Evolutionary conservation across 805 yeast species (phyloP).

Genomic region (Ogataea glucozyma): DNA sequence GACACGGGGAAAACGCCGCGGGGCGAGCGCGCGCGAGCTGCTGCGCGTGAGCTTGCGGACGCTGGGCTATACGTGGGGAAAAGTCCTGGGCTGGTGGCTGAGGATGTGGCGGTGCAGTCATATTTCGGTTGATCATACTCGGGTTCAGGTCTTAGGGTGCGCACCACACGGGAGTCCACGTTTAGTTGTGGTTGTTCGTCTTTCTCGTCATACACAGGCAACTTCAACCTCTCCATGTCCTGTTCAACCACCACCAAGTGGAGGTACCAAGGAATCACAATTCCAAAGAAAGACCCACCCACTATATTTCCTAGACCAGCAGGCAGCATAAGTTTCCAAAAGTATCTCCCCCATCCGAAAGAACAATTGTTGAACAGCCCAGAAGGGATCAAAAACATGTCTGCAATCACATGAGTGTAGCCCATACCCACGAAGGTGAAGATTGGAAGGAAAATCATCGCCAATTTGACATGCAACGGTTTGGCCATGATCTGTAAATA

Average conservation of each 20-base stretch:
- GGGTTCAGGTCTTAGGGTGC: constrained; percentile 34
- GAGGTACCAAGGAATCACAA: constrained; percentile 68
- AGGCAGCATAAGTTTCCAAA: constrained; percentile 74
- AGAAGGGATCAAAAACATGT: constrained; percentile 67
- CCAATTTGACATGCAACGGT: constrained; percentile 73
- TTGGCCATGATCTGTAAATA: constrained; percentile 77
- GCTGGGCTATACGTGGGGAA: not conserved
- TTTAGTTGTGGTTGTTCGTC: constrained; percentile 82
- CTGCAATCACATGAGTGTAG: constrained; percentile 80
- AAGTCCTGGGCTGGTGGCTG: not conserved
- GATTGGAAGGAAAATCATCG: constrained; percentile 65
- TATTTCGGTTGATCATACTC: too few species aligned
- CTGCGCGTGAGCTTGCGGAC: constrained; percentile 1
- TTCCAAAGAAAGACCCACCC: constrained; percentile 73
- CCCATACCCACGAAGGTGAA: constrained; percentile 80
- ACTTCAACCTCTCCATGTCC: constrained; percentile 59
- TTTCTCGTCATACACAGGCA: constrained; percentile 68
- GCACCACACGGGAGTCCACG: constrained; percentile 76
- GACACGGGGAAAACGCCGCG: constrained; percentile 77
- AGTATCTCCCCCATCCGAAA: constrained; percentile 59
- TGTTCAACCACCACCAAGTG: constrained; percentile 72
- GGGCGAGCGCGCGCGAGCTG: constrained; percentile 49
- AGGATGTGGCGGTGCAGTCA: constrained; percentile 1
- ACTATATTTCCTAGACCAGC: constrained; percentile 73
- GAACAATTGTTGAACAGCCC: constrained; percentile 70